Evolutionary conservation across 2,329 filamentous ascomycete genomes (phyloP).

Genomic region (Penicillium sp.): DNA sequence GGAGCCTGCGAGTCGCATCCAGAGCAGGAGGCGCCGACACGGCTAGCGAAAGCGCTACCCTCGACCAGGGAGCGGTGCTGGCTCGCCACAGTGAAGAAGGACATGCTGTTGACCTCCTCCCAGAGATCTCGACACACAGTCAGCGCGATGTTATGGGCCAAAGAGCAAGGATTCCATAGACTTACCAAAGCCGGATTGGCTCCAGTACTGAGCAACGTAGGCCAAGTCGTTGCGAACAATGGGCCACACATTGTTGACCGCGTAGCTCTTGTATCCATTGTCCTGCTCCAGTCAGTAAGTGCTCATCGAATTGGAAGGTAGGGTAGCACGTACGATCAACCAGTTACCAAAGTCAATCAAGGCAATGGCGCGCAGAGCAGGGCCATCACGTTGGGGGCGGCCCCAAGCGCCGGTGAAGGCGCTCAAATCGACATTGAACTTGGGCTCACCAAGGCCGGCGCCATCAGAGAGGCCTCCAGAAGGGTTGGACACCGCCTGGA

Average conservation of each 20-base stretch:
- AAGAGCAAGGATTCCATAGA: not conserved
- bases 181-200: slow-evolving; percentile 52
- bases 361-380: slow-evolving; percentile 67
- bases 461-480: slow-evolving; percentile 51
- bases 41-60: slow-evolving; percentile 59
- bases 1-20: slow-evolving; percentile 61
- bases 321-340: slow-evolving; percentile 45
- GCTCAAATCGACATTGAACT: slow-evolving; percentile 60
- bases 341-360: slow-evolving; percentile 67
- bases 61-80: slow-evolving; percentile 58
- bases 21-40: slow-evolving; percentile 55
- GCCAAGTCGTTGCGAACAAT: slow-evolving; percentile 68
- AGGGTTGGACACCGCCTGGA: slow-evolving; percentile 64
- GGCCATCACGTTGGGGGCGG: slow-evolving; percentile 73
- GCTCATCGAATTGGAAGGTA: too few species aligned
- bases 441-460: slow-evolving; percentile 61
- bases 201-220: slow-evolving; percentile 56
- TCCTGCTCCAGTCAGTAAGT: slow-evolving; percentile 19
- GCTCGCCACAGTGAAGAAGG: slow-evolving; percentile 69
- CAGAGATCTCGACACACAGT: slow-evolving; percentile 54
- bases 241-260: slow-evolving; percentile 59
- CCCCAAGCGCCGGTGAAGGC: slow-evolving; percentile 64
- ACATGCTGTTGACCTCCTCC: slow-evolving; percentile 72
- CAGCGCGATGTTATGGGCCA: not conserved
- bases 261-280: slow-evolving; percentile 53